Conservation (phyloP, 1,139 yeast species). For the Nakaseomyces sp. region DNA sequence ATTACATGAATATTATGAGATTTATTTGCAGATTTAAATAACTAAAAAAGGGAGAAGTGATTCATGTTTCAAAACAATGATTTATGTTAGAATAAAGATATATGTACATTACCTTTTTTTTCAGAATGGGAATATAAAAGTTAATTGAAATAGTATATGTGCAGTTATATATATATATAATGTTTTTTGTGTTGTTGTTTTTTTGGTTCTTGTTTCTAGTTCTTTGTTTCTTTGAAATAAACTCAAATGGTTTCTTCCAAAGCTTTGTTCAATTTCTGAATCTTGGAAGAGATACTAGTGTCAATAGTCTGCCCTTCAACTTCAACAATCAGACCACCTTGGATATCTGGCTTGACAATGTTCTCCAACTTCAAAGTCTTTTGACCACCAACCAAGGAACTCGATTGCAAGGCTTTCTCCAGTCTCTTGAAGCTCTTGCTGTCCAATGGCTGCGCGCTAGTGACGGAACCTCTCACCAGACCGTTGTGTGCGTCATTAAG, state of each 20-base stretch:
- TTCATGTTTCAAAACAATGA: too few species aligned
- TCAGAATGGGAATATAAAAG: neutral
- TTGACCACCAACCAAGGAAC: conserved; percentile 75
- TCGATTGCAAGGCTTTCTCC: conserved; percentile 68
- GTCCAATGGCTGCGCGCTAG: conserved; percentile 83
- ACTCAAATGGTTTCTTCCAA: conserved; percentile 78
- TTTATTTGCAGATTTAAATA: neutral
- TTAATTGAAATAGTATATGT: neutral
- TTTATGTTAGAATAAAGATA: too few species aligned
- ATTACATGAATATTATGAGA: neutral
- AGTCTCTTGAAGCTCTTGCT: conserved; percentile 70
- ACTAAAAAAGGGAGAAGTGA: too few species aligned
- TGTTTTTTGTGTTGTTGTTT: neutral
- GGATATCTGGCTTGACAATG: conserved; percentile 77
- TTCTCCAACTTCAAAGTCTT: conserved; percentile 79
- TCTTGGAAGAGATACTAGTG: conserved; percentile 75
- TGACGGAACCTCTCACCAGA: conserved; percentile 85
- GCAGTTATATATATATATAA: too few species aligned
- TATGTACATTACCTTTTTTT: too few species aligned
- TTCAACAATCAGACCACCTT: conserved; percentile 94
- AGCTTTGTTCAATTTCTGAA: conserved; percentile 81
- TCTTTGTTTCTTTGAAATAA: too few species aligned
- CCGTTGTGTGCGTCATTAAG: conserved; percentile 89
- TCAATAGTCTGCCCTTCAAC: conserved; percentile 97
- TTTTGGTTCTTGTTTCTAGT: too few species aligned